A percentile compares a stretch with the other conserved stretches of the same genome.
These are phyloP conservation scores for Durusdinium trenchii DNA, from an alignment of 73 alveolate genomes.

Conservation along the genomic window DNA sequence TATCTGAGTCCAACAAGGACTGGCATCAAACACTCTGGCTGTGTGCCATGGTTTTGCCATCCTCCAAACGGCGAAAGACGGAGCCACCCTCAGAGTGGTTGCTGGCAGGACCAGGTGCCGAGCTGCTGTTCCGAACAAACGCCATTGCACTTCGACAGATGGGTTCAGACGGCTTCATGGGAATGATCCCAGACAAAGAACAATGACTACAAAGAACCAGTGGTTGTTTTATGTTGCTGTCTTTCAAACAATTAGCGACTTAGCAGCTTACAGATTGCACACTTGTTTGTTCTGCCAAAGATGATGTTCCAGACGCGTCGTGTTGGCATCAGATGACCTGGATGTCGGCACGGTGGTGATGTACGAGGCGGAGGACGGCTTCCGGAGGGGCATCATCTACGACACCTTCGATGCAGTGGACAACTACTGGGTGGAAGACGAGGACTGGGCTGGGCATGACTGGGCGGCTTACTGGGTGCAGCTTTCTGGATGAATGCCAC, in stretches of 20 bases:
- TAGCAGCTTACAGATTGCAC: too few species aligned
- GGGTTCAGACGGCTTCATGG: background rate
- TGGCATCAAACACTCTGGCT: too few species aligned
- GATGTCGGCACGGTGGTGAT: constrained; percentile 17
- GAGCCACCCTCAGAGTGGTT: constrained; percentile 24
- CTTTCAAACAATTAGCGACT: too few species aligned
- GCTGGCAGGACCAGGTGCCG: constrained; percentile 19
- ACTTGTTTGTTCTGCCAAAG: too few species aligned
- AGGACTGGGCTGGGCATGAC: background rate
- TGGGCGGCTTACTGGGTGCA: background rate
- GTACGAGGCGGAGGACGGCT: background rate
- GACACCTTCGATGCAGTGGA: constrained; percentile 54
- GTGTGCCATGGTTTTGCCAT: too few species aligned
- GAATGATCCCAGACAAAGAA: too few species aligned
- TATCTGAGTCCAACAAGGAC: too few species aligned
- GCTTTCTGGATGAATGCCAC: background rate
- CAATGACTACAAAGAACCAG: background rate
- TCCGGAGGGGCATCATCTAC: constrained; percentile 19
- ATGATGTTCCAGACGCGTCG: background rate
- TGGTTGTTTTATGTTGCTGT: background rate
- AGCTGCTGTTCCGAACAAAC: background rate
- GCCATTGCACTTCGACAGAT: background rate
- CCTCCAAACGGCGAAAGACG: background rate
- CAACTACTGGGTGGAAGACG: constrained; percentile 59
- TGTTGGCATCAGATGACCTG: background rate